Evolutionary conservation across 2,329 filamentous ascomycete genomes (phyloP).

Genomic region (Alternaria tenuissima): DNA sequence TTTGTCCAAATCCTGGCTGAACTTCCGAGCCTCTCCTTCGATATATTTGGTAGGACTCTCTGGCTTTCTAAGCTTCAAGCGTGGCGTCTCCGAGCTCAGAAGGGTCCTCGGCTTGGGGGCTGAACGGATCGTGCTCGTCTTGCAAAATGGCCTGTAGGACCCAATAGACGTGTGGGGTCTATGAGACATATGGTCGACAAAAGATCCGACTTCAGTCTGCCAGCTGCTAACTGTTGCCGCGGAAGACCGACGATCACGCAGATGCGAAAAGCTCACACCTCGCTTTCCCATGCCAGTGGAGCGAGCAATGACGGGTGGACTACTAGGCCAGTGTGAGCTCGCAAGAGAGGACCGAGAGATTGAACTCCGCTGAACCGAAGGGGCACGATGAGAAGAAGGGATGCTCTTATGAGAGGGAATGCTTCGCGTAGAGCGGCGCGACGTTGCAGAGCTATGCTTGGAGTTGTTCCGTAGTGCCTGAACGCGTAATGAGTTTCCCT

Average conservation of each 20-base stretch:
- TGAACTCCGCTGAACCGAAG: constrained; percentile 34
- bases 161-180: constrained; percentile 30
- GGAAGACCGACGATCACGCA: constrained; percentile 54
- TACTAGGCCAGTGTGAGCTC: constrained; percentile 59
- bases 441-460: constrained; percentile 43
- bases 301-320: constrained; percentile 57
- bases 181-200: constrained; percentile 40
- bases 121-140: constrained; percentile 30
- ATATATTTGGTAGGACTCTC: constrained; percentile 62
- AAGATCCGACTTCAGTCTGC: constrained; percentile 36
- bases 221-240: constrained; percentile 51
- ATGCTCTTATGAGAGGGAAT: constrained; percentile 34
- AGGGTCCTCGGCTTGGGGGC: constrained; percentile 39
- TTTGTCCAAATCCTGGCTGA: constrained; percentile 84
- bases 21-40: constrained; percentile 81
- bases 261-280: constrained; percentile 69
- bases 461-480: constrained; percentile 48
- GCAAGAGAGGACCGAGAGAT: constrained; percentile 54
- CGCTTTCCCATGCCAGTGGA: constrained; percentile 65
- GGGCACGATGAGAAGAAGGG: constrained; percentile 39
- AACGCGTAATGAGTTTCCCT: constrained; percentile 55
- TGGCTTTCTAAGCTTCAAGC: constrained; percentile 48
- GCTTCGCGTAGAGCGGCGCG: constrained; percentile 38
- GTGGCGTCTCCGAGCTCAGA: constrained; percentile 34
- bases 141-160: constrained; percentile 34